Evolutionary conservation across 73 alveolate genomes (phyloP), one percentile per base, ranked within the genome.

Genomic region (Tetrahymena elliotti): DNA sequence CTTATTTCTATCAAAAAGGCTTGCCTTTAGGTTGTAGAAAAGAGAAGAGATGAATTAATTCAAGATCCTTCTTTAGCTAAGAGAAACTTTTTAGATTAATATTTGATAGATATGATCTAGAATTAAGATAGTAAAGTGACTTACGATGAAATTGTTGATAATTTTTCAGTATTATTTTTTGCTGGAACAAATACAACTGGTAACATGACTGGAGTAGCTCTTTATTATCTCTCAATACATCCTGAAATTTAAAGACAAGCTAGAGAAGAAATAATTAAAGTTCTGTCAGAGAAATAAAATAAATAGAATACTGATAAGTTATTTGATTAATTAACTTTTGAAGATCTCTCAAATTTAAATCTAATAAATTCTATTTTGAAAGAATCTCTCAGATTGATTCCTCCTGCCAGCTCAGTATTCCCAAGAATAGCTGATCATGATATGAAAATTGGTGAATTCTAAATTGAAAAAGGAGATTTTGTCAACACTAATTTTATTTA

Each of bases 361-460:
- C 16, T 41, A 22, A 41, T 41, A 41, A 41, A 41, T 7, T 41
- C 54, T 4, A 41, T 41, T 41, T 22, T 41, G 10, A 41, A 41
- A 41, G 54, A 41, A 41, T 41, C 54, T 41, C 16, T 41, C 10
- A 41, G 54, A 41, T 41, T 41, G 54, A 41, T 41, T 12, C 54
- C 54, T 12, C 54, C 54, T 41, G 54, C 54, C 16, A 16, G 24
- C 22, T 41, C 54, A 12, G 54, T 41, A 12, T 41, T 41, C 22
- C 54, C 54, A 41, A 94, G 96, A 40, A 84, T 52, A 31, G 96
- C 93, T 11, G 84, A 35, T 36, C 8, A 8, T 13, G 96, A 94
- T 33, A 93, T 84, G 40, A 38, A 83, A 31, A 92, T 94, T 83
- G 96, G 96, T 13, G 84, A 94, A 5, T 83, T 39, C 53, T 94